Percentiles rank a stretch among this genome's conserved stretches.
These are phyloP conservation scores for Hypoxylon lienhwacheense DNA, from an alignment of 495 filamentous ascomycete genomes.

Conservation along the genomic window DNA sequence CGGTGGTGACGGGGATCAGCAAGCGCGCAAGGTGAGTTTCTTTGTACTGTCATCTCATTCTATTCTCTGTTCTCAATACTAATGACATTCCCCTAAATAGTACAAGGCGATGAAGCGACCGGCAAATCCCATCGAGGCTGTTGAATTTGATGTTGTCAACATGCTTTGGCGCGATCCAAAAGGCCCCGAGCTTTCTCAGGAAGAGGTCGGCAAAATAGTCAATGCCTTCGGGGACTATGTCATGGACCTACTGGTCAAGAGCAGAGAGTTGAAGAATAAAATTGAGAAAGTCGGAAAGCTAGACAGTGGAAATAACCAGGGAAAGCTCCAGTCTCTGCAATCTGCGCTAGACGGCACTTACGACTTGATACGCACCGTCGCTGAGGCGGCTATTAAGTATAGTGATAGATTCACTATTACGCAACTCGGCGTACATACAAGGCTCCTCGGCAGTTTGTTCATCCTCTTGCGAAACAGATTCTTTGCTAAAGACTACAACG, in stretches of 20 bases:
- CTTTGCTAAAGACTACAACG: slow-evolving; percentile 65
- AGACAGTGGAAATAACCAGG: slow-evolving; percentile 45
- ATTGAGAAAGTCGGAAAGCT: slow-evolving; percentile 53
- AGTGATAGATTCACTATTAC: slow-evolving; percentile 12
- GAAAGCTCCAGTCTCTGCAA: slow-evolving; percentile 34
- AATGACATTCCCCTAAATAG: slow-evolving; percentile 57
- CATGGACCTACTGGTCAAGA: slow-evolving; percentile 60
- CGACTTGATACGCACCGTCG: slow-evolving; percentile 28
- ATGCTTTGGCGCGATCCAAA: slow-evolving; percentile 67
- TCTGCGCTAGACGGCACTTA: slow-evolving; percentile 15
- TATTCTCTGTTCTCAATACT: slow-evolving; percentile 14
- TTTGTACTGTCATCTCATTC: background rate
- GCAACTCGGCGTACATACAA: slow-evolving; percentile 39
- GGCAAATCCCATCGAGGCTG: slow-evolving; percentile 54
- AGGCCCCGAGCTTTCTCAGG: slow-evolving; percentile 57
- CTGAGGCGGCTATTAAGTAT: slow-evolving; percentile 45
- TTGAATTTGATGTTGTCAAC: slow-evolving; percentile 64
- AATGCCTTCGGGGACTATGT: slow-evolving; percentile 49
- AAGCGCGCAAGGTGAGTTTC: slow-evolving; percentile 16
- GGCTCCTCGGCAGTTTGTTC: slow-evolving; percentile 55
- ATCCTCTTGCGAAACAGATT: slow-evolving; percentile 68
- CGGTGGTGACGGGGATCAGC: too few species aligned
- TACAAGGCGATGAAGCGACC: slow-evolving; percentile 17
- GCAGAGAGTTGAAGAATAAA: slow-evolving; percentile 58
- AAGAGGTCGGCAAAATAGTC: slow-evolving; percentile 64